A percentile compares a stretch with the other conserved stretches of the same genome.
These are phyloP conservation scores for Heliamphora pulchella DNA, from an alignment of 179 eudicot species.

Conservation along the genomic window DNA sequence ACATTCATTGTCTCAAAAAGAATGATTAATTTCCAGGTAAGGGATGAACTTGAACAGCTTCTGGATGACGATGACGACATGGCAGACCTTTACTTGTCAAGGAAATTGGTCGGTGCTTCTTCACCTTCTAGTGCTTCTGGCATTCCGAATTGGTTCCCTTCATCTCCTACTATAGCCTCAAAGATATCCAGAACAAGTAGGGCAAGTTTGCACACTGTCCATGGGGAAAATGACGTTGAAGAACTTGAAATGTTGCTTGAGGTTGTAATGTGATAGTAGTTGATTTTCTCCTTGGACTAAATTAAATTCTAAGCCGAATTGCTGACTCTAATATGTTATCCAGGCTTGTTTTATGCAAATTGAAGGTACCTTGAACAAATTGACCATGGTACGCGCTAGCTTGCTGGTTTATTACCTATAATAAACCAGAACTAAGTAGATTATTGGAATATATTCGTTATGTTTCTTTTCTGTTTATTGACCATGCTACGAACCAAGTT, in stretches of 20 bases:
- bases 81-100: slow-evolving; percentile 77
- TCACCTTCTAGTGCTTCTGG: slow-evolving; percentile 36
- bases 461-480: no score
- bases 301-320: background rate
- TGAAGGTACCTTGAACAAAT: slow-evolving; percentile 71
- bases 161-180: slow-evolving; percentile 44
- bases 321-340: slow-evolving; percentile 9
- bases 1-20: background rate
- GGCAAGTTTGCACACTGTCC: slow-evolving; percentile 40
- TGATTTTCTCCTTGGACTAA: background rate
- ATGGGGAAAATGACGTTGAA: slow-evolving; percentile 61
- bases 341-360: slow-evolving; percentile 90
- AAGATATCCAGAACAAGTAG: slow-evolving; percentile 54
- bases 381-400: slow-evolving; percentile 52
- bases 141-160: slow-evolving; percentile 38
- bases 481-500: no score
- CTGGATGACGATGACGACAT: slow-evolving; percentile 85
- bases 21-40: slow-evolving; percentile 37
- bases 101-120: slow-evolving; percentile 40
- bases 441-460: no score
- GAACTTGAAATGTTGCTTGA: slow-evolving; percentile 92
- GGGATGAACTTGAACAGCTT: slow-evolving; percentile 85
- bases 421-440: no score
- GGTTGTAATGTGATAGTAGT: slow-evolving; percentile 26
- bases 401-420: background rate